Evolutionary conservation across 495 filamentous ascomycete species (phyloP).

Genomic region (Rhizodiscina lignyota): DNA sequence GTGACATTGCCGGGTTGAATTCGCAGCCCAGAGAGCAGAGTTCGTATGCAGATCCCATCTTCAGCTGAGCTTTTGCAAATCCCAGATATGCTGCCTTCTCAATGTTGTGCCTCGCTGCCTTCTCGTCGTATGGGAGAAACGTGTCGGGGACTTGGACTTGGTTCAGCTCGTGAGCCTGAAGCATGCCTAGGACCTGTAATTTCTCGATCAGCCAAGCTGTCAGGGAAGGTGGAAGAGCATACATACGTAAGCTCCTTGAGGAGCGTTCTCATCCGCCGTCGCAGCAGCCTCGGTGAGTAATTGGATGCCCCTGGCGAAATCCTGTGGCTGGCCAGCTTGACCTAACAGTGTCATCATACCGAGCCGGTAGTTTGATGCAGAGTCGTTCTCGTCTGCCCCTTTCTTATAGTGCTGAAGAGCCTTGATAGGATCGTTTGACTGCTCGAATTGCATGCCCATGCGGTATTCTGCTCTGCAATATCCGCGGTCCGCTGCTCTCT

Average conservation of each 20-base stretch:
- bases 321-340: slow-evolving; percentile 74
- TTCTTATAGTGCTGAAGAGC: slow-evolving; percentile 77
- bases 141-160: slow-evolving; percentile 68
- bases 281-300: slow-evolving; percentile 69
- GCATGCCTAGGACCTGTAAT: slow-evolving; percentile 95
- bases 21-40: slow-evolving; percentile 85
- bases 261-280: slow-evolving; percentile 89
- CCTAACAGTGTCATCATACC: slow-evolving; percentile 97
- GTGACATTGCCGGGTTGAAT: slow-evolving; percentile 77
- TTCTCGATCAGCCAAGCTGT: no score
- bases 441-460: slow-evolving; percentile 96
- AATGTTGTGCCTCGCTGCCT: slow-evolving; percentile 67
- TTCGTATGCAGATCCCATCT: slow-evolving; percentile 95
- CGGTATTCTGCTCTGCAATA: slow-evolving; percentile 90
- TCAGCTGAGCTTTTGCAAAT: slow-evolving; percentile 91
- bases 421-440: slow-evolving; percentile 76
- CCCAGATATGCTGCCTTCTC: slow-evolving; percentile 95
- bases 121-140: slow-evolving; percentile 56
- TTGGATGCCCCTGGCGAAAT: slow-evolving; percentile 61
- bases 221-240: no score
- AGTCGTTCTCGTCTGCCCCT: slow-evolving; percentile 63
- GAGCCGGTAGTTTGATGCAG: slow-evolving; percentile 85
- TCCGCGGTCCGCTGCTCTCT: slow-evolving; percentile 71
- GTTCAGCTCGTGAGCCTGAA: slow-evolving; percentile 74
- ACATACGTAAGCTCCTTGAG: slow-evolving; percentile 93